phyloP scores from a whole-genome alignment of 805 yeast genomes.

The Candida insectalens region DNA sequence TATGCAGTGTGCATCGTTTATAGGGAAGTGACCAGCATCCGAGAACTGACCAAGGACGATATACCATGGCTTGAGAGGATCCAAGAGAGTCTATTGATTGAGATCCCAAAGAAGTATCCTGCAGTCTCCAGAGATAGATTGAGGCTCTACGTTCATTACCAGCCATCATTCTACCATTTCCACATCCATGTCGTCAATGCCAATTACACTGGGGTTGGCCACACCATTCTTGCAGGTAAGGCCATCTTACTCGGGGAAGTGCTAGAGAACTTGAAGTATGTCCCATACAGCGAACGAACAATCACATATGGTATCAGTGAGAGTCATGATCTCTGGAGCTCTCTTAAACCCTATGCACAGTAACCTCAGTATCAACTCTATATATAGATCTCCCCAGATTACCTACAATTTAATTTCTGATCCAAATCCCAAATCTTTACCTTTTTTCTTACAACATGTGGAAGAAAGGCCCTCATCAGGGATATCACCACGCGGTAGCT shows the following conservation, averaged over 20 bases:
- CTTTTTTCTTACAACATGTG: constrained; percentile 18
- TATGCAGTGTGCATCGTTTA: constrained; percentile 73
- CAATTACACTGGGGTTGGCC: constrained; percentile 56
- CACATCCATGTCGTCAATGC: constrained; percentile 85
- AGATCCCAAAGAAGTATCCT: constrained; percentile 36
- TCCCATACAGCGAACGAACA: constrained; percentile 36
- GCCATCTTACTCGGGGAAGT: constrained; percentile 77
- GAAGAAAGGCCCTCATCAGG: constrained; percentile 11
- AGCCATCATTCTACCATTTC: constrained; percentile 93
- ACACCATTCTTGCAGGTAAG: constrained; percentile 65
- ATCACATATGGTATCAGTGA: constrained; percentile 67
- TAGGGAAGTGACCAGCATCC: constrained; percentile 53
- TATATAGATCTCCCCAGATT: no score
- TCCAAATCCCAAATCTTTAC: no score
- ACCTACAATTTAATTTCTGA: no score
- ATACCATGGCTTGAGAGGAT: constrained; percentile 46
- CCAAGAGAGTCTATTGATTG: constrained; percentile 31
- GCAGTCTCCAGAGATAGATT: constrained; percentile 45
- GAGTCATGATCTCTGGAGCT: constrained; percentile 63
- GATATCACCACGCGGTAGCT: constrained; percentile 23
- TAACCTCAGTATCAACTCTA: no score
- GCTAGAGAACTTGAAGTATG: constrained; percentile 53
- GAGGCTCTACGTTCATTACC: constrained; percentile 81
- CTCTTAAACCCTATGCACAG: constrained; percentile 9
- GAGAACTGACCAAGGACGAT: constrained; percentile 62